Conservation (phyloP, 2,329 filamentous ascomycete species). For the Pyrenochaeta sp. region DNA sequence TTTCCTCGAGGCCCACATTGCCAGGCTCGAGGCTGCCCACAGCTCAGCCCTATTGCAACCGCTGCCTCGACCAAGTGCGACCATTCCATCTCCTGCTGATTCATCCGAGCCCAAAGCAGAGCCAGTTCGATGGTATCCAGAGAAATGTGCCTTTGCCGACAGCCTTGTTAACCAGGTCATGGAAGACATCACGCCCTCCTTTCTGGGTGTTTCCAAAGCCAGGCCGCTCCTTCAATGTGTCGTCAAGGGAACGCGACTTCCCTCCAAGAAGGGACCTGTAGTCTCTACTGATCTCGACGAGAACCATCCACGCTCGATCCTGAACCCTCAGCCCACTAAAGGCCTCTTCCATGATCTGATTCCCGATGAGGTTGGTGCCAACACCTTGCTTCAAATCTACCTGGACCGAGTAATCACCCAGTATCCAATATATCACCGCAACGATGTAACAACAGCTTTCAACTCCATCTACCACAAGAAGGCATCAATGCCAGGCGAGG, state of each 20-base stretch:
- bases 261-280: slow-evolving; percentile 45
- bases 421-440: slow-evolving; percentile 49
- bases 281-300: slow-evolving; percentile 46
- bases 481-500: slow-evolving; percentile 31
- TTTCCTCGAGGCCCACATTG: slow-evolving; percentile 44
- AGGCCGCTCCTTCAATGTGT: slow-evolving; percentile 45
- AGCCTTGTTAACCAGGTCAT: slow-evolving; percentile 45
- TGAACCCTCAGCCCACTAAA: slow-evolving; percentile 44
- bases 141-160: slow-evolving; percentile 42
- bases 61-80: slow-evolving; percentile 18
- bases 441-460: slow-evolving; percentile 44
- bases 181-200: slow-evolving; percentile 46
- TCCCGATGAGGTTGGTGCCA: slow-evolving; percentile 42
- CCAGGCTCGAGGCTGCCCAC: slow-evolving; percentile 29
- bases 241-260: slow-evolving; percentile 45
- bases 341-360: slow-evolving; percentile 35
- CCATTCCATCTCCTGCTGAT: slow-evolving; percentile 37
- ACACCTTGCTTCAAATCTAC: slow-evolving; percentile 43
- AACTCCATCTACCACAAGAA: slow-evolving; percentile 42
- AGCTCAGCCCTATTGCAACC: slow-evolving; percentile 25
- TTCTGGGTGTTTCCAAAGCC: slow-evolving; percentile 46
- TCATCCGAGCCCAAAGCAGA: slow-evolving; percentile 32
- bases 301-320: slow-evolving; percentile 47
- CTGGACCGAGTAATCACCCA: slow-evolving; percentile 46
- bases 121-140: slow-evolving; percentile 15